phyloP scores from a whole-genome alignment of 805 yeast genomes.

The Saturnispora galanensis region DNA sequence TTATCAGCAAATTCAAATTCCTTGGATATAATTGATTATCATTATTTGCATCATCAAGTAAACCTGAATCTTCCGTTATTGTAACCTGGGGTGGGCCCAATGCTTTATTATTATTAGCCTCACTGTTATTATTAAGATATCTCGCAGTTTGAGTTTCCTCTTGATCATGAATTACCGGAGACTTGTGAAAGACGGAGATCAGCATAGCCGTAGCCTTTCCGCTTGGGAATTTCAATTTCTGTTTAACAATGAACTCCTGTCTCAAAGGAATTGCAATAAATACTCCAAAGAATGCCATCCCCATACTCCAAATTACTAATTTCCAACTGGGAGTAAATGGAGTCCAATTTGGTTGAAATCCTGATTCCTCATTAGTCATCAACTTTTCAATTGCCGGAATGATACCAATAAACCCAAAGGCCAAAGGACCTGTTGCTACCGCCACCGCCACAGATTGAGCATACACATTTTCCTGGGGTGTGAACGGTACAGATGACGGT shows the following conservation, averaged over 20 bases:
- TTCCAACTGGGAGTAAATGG: constrained; percentile 34
- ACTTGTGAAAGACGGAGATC: constrained; percentile 76
- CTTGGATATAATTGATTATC: constrained; percentile 29
- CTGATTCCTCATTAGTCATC: constrained; percentile 68
- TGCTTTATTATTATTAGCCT: neutral
- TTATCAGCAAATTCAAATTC: constrained; percentile 49
- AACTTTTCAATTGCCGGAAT: constrained; percentile 93
- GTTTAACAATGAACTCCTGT: constrained; percentile 76
- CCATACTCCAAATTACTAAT: constrained; percentile 71
- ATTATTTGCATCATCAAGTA: neutral
- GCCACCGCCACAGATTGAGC: constrained; percentile 93
- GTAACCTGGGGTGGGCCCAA: neutral
- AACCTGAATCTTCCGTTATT: constrained; percentile 9
- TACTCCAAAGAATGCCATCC: constrained; percentile 89
- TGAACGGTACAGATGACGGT: constrained; percentile 36
- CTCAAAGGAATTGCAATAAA: constrained; percentile 89
- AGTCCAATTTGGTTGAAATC: constrained; percentile 34
- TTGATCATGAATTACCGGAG: constrained; percentile 19
- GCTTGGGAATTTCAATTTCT: constrained; percentile 84
- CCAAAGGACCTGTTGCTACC: constrained; percentile 94
- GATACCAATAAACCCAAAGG: constrained; percentile 91
- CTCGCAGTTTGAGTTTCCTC: neutral
- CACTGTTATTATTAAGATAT: neutral
- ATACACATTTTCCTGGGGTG: constrained; percentile 91
- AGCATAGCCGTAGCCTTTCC: constrained; percentile 95